These are phyloP conservation scores for Chamaenerion angustifolium DNA, from an alignment of 345 rosid genomes.

Conservation along the genomic window DNA sequence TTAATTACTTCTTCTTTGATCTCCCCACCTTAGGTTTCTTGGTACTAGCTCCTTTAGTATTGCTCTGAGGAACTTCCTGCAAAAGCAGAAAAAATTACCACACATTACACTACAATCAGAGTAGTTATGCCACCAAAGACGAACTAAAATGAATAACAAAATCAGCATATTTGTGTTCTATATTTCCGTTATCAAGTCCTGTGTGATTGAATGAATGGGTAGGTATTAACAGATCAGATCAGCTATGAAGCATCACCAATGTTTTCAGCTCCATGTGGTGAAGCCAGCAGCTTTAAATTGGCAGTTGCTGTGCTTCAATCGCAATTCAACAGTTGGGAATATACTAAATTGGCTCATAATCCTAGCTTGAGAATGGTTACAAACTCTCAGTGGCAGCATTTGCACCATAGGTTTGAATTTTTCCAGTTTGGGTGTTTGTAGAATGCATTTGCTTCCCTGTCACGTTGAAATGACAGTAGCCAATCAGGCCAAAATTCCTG, in stretches of 20 bases:
- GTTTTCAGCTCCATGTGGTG: conserved; percentile 27
- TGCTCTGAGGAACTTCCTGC: conserved; percentile 38
- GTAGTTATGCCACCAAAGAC: conserved; percentile 3
- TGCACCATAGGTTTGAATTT: conserved; percentile 27
- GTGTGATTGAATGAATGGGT: conserved; percentile 2
- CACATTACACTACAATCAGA: not conserved
- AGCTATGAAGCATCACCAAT: conserved; percentile 32
- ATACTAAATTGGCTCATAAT: conserved; percentile 25
- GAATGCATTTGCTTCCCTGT: conserved; percentile 62
- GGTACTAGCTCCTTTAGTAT: conserved; percentile 29
- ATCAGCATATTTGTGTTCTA: not conserved
- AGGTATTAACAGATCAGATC: conserved; percentile 4
- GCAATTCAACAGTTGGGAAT: conserved; percentile 18
- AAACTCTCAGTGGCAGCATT: conserved; percentile 31
- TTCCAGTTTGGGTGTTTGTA: conserved; percentile 31
- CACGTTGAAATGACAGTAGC: conserved; percentile 30
- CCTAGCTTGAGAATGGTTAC: conserved; percentile 27
- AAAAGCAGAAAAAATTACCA: not conserved
- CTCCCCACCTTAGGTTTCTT: conserved; percentile 57
- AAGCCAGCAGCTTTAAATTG: conserved; percentile 36
- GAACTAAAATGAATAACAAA: conserved; percentile 1
- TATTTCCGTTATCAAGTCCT: not conserved
- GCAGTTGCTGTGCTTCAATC: conserved; percentile 19
- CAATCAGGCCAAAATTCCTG: conserved; percentile 12
- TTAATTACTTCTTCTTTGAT: conserved; percentile 44